These are phyloP conservation scores for Lunasporangiospora selenospora DNA, from an alignment of 192 early-diverging fungal genomes.

Conservation along the genomic window DNA sequence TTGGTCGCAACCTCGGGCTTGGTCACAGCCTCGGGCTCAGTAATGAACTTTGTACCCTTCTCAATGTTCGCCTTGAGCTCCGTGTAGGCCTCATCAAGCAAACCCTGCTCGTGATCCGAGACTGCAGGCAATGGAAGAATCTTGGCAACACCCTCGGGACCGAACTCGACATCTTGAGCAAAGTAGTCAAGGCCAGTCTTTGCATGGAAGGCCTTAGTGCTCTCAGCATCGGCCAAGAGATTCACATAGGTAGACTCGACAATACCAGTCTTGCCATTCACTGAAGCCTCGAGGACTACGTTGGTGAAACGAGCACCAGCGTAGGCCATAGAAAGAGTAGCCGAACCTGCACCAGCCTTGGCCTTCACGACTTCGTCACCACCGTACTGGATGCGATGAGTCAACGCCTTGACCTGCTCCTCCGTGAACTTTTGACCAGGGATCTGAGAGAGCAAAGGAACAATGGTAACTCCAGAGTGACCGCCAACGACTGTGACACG, in stretches of 20 bases:
- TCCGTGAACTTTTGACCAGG: slow-evolving; percentile 71
- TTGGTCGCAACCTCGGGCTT: too few relatives aligned
- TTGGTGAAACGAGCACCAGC: slow-evolving; percentile 92
- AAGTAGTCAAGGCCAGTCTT: slow-evolving; percentile 72
- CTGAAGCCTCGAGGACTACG: slow-evolving; percentile 82
- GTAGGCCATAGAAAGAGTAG: slow-evolving; percentile 90
- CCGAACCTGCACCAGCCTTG: slow-evolving; percentile 94
- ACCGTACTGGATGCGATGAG: slow-evolving; percentile 98
- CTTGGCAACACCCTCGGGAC: slow-evolving; percentile 86
- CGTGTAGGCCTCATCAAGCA: slow-evolving; percentile 81
- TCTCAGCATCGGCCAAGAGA: slow-evolving; percentile 62
- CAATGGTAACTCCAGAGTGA: slow-evolving; percentile 97
- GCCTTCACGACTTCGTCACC: slow-evolving; percentile 99
- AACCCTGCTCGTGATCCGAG: slow-evolving; percentile 85
- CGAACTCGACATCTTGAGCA: slow-evolving; percentile 80
- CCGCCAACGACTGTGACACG: slow-evolving; percentile 93
- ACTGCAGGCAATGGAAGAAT: slow-evolving; percentile 82
- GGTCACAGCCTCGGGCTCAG: too few relatives aligned
- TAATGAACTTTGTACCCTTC: slow-evolving; percentile 72
- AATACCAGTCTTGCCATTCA: slow-evolving; percentile 80
- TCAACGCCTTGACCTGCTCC: slow-evolving; percentile 89
- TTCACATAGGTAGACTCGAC: slow-evolving; percentile 91
- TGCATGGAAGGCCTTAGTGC: slow-evolving; percentile 5
- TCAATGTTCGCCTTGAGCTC: slow-evolving; percentile 94
- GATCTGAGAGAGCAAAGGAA: slow-evolving; percentile 91